Evolutionary conservation across 768 basidiomycete species (phyloP).

Genomic region (Peribolospora kevripleyi): DNA sequence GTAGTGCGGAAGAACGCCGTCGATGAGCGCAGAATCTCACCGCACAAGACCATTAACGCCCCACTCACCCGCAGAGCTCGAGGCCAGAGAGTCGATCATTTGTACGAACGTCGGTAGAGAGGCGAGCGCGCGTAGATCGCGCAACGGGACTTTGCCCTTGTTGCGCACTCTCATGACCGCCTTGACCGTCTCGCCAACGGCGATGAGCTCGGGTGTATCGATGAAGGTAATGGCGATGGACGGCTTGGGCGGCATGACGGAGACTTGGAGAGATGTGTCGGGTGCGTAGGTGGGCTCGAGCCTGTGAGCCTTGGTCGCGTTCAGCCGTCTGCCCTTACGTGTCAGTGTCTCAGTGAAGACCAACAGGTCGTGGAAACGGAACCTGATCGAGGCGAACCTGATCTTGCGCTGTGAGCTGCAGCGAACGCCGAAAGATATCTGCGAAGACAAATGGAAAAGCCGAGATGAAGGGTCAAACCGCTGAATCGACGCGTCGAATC

Average conservation of each 20-base stretch:
- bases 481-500: no score
- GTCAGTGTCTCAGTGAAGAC: slow-evolving; percentile 41
- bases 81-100: no score
- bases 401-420: slow-evolving; percentile 19
- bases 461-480: no score
- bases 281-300: slow-evolving; percentile 45
- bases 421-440: neutral
- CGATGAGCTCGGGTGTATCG: slow-evolving; percentile 17
- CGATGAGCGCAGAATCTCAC: no score
- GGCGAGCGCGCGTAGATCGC: slow-evolving; percentile 45
- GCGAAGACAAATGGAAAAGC: neutral
- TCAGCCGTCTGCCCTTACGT: slow-evolving; percentile 46
- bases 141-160: slow-evolving; percentile 33
- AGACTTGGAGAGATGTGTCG: slow-evolving; percentile 35
- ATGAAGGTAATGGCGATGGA: slow-evolving; percentile 25
- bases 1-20: neutral
- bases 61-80: no score
- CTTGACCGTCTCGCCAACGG: slow-evolving; percentile 42
- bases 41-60: neutral
- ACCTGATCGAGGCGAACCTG: slow-evolving; percentile 37
- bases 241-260: slow-evolving; percentile 41
- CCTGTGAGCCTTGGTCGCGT: slow-evolving; percentile 46
- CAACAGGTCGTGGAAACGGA: slow-evolving; percentile 38
- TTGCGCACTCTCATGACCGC: slow-evolving; percentile 41
- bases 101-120: slow-evolving; percentile 31